Conservation (phyloP, 257 asterid species). For the Nicotiana knightiana region DNA sequence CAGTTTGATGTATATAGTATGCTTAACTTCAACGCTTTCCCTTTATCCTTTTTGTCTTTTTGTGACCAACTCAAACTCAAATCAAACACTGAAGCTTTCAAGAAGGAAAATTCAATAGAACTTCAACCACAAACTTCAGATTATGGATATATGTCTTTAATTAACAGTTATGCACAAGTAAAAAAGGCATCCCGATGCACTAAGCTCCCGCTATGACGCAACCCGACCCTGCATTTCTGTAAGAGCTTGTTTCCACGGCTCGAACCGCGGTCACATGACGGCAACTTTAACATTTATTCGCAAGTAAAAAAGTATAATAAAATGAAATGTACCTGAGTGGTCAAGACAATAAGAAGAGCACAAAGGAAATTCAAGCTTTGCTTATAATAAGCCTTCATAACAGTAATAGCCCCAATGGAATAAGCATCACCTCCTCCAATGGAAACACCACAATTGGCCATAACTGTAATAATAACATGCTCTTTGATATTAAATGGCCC, state of each 20-base stretch:
- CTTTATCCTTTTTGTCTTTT: neutral
- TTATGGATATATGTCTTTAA: too few species aligned
- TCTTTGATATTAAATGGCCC: constrained; percentile 93
- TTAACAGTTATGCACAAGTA: too few species aligned
- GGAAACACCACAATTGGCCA: constrained; percentile 99
- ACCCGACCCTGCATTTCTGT: too few species aligned
- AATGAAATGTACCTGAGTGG: constrained; percentile 64
- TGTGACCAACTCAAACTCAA: neutral
- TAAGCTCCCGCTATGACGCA: too few species aligned
- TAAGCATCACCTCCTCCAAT: constrained; percentile 97
- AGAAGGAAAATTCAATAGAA: neutral
- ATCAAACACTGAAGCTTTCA: neutral
- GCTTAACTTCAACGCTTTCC: constrained; percentile 5
- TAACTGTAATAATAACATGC: constrained; percentile 84
- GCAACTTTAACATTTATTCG: too few species aligned
- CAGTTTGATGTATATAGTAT: neutral
- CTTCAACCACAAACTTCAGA: neutral
- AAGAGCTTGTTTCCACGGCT: accelerated
- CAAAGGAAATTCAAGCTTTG: constrained; percentile 68
- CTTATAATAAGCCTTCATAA: constrained; percentile 89
- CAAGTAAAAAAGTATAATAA: neutral
- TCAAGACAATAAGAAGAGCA: constrained; percentile 74
- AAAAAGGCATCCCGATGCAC: too few species aligned
- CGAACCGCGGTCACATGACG: too few species aligned
- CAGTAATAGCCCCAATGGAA: constrained; percentile 97